Conservation (phyloP, 805 yeast species). For the Saccharomycopsis sp. region DNA sequence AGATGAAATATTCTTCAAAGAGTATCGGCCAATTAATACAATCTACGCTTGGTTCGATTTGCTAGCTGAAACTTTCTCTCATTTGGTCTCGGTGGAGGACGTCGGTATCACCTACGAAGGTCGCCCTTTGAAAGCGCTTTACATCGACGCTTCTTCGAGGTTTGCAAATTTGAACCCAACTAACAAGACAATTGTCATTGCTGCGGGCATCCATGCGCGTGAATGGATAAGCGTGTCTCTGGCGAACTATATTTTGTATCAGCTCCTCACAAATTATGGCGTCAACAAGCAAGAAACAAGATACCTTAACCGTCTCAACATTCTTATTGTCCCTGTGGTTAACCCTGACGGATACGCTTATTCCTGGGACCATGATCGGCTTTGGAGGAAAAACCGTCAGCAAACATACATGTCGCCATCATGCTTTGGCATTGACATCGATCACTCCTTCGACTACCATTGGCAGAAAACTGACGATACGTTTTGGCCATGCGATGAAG, state of each 20-base stretch:
- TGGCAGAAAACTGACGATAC: constrained; percentile 53
- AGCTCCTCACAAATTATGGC: constrained; percentile 43
- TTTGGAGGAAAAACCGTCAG: constrained; percentile 89
- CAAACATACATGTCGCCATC: constrained; percentile 53
- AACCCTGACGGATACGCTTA: constrained; percentile 90
- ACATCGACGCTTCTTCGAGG: constrained; percentile 45
- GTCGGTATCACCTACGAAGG: constrained; percentile 77
- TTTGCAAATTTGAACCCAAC: constrained; percentile 32
- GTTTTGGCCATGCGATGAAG: constrained; percentile 69
- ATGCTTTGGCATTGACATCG: constrained; percentile 82
- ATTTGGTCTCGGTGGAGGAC: constrained; percentile 52
- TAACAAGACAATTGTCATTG: constrained; percentile 61
- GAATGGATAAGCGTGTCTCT: constrained; percentile 83
- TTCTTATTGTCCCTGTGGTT: constrained; percentile 71
- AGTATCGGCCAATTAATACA: constrained; percentile 59
- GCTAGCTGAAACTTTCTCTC: constrained; percentile 55
- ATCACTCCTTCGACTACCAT: constrained; percentile 73
- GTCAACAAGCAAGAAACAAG: constrained; percentile 31
- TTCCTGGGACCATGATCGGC: constrained; percentile 71
- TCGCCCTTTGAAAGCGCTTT: constrained; percentile 59
- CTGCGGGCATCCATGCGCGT: constrained; percentile 84
- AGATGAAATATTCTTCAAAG: constrained; percentile 49
- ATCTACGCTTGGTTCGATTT: constrained; percentile 68
- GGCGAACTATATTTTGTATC: constrained; percentile 48
- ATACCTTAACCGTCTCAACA: constrained; percentile 55